Evolutionary conservation across 176 grass and related monocot genomes (phyloP), one percentile per base, ranked within the genome.

Genomic region (Musa troglodytarum): DNA sequence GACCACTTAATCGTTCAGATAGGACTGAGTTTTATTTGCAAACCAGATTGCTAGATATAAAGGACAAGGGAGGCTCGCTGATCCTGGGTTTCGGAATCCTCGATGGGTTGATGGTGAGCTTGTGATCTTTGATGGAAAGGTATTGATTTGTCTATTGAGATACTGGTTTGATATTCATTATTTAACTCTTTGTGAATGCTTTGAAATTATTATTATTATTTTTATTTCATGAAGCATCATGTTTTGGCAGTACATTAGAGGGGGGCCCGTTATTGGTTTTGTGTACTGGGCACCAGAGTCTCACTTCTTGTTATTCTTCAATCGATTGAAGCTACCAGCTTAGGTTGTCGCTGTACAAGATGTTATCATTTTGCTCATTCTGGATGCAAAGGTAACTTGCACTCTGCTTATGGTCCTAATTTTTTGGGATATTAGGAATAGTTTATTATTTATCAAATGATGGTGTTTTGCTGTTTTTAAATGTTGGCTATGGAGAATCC

Each of bases 51-150:
- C 88, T 52, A 90, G 95, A 74, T 94, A 89, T 63, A 99, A 88
- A 55, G 95, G 90, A 49, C 90, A 91, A 81, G 87, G 90, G 57
- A 87, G 85, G 77, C 82, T 99, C 77, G 81, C 90, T 62, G 88
- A 99, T 82, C 80, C 87, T 63, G 86, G 84, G 53, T 87, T 78
- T 52, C 70, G 88, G 80, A 99, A 91, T 50, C 86, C 90, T 54
- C 73, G 73, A 19, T 99, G 95, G 95, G 90, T 94, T 82, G 90
- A 99, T 19, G 95, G 95, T 15, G 95, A 94, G 77, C 84, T 98
- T 65, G 73, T 98, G 80, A 87, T 98, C 82, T 83, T 98, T 76
- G 90, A 98, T 59, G 90, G 88, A 75, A 93, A 98, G 88, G 95
- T 98, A 72, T 85, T 79, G 50, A 13, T 80, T 82, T 77, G 22